These are phyloP conservation scores for Clitoria ternatea DNA, from an alignment of 306 rosid genomes.

Conservation along the genomic window DNA sequence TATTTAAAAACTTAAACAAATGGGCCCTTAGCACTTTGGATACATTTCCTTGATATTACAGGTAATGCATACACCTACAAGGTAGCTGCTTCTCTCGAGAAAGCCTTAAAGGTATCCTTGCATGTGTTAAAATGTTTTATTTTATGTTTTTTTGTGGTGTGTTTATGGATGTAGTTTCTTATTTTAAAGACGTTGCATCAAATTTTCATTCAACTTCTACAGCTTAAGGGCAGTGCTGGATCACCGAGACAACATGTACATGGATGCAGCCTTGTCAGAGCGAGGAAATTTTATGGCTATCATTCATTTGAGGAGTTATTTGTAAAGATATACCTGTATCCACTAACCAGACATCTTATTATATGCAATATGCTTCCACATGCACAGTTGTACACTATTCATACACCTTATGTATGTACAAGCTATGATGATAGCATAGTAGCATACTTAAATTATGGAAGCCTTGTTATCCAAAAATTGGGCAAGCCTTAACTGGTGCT, in stretches of 20 bases:
- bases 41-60: conserved; percentile 31
- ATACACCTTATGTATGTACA: conserved; percentile 6
- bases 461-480: conserved; percentile 14
- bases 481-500: conserved; percentile 59
- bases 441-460: conserved; percentile 21
- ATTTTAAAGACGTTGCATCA: background rate
- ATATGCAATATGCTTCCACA: conserved; percentile 18
- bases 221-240: conserved; percentile 74
- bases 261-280: conserved; percentile 85
- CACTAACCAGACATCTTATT: conserved; percentile 22
- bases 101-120: conserved; percentile 75
- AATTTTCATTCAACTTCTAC: conserved; percentile 20
- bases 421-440: conserved; percentile 7
- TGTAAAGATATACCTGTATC: conserved; percentile 93
- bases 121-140: conserved; percentile 15
- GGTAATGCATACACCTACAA: conserved; percentile 58
- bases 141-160: background rate
- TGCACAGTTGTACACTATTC: conserved; percentile 11
- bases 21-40: no score
- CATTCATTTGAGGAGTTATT: conserved; percentile 82
- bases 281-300: conserved; percentile 79
- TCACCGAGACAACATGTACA: conserved; percentile 72
- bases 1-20: no score
- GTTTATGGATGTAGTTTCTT: conserved; percentile 5
- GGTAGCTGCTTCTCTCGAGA: conserved; percentile 69